These are phyloP conservation scores for Rhynchospora tenuis DNA, from an alignment of 176 grass and related monocot genomes.

Conservation along the genomic window DNA sequence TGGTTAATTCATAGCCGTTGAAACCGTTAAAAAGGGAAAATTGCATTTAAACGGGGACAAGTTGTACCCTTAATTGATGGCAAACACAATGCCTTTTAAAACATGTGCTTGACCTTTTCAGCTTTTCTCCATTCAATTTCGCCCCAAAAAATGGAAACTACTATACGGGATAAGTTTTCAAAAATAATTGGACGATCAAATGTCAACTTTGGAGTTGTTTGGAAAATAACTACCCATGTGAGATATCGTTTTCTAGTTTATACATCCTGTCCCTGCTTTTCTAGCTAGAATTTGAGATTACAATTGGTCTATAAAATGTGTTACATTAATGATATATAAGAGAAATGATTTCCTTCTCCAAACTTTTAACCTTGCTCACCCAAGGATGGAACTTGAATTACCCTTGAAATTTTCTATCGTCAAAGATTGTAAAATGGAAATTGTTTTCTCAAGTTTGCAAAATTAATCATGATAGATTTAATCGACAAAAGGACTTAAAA, in stretches of 20 bases:
- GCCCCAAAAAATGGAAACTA: background rate
- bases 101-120: background rate
- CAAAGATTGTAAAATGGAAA: background rate
- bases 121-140: constrained; percentile 10
- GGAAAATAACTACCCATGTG: constrained; percentile 18
- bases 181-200: constrained; percentile 18
- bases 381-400: background rate
- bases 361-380: background rate
- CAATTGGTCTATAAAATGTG: background rate
- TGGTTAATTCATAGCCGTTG: constrained; percentile 30
- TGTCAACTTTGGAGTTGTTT: constrained; percentile 24
- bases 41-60: background rate
- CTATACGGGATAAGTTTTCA: background rate
- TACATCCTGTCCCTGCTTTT: background rate
- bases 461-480: too few species aligned
- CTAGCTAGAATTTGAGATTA: background rate
- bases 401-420: background rate
- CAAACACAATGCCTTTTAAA: constrained; percentile 15
- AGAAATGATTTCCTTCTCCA: background rate
- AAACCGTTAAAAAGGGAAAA: constrained; percentile 5
- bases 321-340: background rate
- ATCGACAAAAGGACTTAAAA: too few species aligned
- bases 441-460: too few species aligned
- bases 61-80: constrained; percentile 18
- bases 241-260: constrained; percentile 22